These are phyloP conservation scores for Aspergillus sp. DNA, from an alignment of 2,329 filamentous ascomycete genomes.

Conservation along the genomic window DNA sequence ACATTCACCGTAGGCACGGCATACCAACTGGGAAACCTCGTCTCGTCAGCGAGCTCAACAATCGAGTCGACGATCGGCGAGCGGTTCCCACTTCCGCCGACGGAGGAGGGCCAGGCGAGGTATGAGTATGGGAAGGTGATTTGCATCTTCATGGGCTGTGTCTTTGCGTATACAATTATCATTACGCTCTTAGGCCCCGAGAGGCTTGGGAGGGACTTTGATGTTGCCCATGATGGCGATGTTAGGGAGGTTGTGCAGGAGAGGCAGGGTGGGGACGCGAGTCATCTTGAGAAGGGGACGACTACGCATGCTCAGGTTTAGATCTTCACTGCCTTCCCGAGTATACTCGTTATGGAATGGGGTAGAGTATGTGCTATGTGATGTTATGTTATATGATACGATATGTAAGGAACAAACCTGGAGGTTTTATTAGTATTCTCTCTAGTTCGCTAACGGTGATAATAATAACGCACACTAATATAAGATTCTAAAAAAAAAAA, in stretches of 20 bases:
- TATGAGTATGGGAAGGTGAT: constrained; percentile 84
- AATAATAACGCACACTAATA: too few relatives aligned
- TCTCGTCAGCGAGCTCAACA: constrained; percentile 67
- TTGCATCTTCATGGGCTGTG: constrained; percentile 88
- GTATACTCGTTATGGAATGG: not conserved
- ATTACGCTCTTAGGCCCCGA: constrained; percentile 54
- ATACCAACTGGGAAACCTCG: constrained; percentile 68
- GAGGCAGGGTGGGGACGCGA: constrained; percentile 8
- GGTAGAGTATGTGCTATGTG: not conserved
- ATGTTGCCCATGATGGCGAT: constrained; percentile 53
- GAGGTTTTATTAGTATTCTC: too few relatives aligned
- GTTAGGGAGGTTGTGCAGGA: constrained; percentile 48
- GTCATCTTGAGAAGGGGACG: constrained; percentile 23
- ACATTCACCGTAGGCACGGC: constrained; percentile 67
- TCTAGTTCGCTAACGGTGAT: too few relatives aligned
- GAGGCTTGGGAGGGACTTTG: constrained; percentile 51
- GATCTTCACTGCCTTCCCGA: not conserved
- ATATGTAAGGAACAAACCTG: not conserved
- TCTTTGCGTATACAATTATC: constrained; percentile 67
- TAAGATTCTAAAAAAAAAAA: too few relatives aligned
- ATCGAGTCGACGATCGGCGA: constrained; percentile 79
- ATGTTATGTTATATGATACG: not conserved
- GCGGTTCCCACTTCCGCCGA: constrained; percentile 69
- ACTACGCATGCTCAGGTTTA: not conserved
- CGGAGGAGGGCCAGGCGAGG: constrained; percentile 53